A percentile compares a stretch with the other conserved stretches of the same genome.
These are phyloP conservation scores for Podospora australis DNA, from an alignment of 495 filamentous ascomycete genomes.

Conservation along the genomic window DNA sequence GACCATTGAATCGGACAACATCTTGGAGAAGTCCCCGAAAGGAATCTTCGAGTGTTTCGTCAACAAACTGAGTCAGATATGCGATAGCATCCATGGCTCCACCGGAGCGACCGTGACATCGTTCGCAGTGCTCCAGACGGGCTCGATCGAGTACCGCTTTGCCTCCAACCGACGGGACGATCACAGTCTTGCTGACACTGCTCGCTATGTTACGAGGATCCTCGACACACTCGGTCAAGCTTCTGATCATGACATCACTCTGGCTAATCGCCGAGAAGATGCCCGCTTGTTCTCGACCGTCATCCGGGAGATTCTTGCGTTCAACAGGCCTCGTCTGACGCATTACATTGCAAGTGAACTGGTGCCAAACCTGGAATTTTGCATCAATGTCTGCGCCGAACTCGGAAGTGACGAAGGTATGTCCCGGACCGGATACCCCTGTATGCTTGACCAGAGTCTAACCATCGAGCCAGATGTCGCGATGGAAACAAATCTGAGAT, in stretches of 20 bases:
- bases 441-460: background rate
- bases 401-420: constrained; percentile 2
- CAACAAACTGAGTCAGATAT: constrained; percentile 25
- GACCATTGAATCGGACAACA: constrained; percentile 11
- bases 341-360: background rate
- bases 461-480: too few relatives aligned
- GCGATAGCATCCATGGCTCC: constrained; percentile 11
- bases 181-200: background rate
- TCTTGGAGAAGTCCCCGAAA: constrained; percentile 3
- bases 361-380: constrained; percentile 2
- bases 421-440: background rate
- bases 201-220: constrained; percentile 1
- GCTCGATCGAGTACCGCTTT: constrained; percentile 20
- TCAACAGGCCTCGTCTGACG: constrained; percentile 11
- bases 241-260: background rate
- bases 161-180: constrained; percentile 14
- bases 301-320: constrained; percentile 5
- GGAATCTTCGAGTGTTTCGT: constrained; percentile 17
- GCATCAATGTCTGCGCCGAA: constrained; percentile 1
- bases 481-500: too few relatives aligned
- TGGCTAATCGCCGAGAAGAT: background rate
- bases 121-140: constrained; percentile 14
- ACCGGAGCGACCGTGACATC: constrained; percentile 19
- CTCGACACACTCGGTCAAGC: constrained; percentile 3
- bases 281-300: background rate